These are phyloP conservation scores for Globisporangium emineosum DNA, from an alignment of 352 stramenopile genomes.

Conservation along the genomic window DNA sequence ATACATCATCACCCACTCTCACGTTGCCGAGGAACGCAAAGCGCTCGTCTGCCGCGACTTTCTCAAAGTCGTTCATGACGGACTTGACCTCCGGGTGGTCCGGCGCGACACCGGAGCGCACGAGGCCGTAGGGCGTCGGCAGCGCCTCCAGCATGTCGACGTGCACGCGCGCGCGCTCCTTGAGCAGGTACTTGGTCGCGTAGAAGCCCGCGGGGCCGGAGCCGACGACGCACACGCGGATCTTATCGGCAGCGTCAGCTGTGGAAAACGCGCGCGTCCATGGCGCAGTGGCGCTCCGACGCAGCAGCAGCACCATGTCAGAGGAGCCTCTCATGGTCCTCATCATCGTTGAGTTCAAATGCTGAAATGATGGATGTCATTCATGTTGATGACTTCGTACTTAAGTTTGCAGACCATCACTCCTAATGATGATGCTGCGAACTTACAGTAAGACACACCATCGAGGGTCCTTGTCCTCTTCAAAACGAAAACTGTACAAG, in stretches of 20 bases:
- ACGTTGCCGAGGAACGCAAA: constrained; percentile 92
- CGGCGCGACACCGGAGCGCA: constrained; percentile 95
- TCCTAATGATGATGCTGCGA: too few species aligned
- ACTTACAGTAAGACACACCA: too few species aligned
- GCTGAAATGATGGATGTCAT: background rate
- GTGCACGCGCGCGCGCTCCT: constrained; percentile 47
- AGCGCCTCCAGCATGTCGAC: constrained; percentile 94
- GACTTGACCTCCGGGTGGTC: constrained; percentile 99
- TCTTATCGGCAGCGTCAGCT: background rate
- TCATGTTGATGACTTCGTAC: background rate
- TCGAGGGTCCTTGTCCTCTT: too few species aligned
- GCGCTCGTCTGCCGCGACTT: constrained; percentile 74
- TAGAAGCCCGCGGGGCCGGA: constrained; percentile 92
- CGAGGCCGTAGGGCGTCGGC: constrained; percentile 94
- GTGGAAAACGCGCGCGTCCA: constrained; percentile 1
- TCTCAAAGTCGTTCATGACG: constrained; percentile 96
- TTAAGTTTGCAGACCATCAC: too few species aligned
- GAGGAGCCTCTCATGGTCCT: background rate
- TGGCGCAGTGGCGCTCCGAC: background rate
- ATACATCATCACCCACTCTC: constrained; percentile 83
- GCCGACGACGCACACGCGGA: constrained; percentile 88
- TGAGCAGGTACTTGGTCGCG: constrained; percentile 94
- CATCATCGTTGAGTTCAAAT: background rate
- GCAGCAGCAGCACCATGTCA: background rate
- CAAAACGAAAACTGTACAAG: too few species aligned